Conservation (phyloP, 2,329 filamentous ascomycete genomes). For the Canariomyces notabilis region DNA sequence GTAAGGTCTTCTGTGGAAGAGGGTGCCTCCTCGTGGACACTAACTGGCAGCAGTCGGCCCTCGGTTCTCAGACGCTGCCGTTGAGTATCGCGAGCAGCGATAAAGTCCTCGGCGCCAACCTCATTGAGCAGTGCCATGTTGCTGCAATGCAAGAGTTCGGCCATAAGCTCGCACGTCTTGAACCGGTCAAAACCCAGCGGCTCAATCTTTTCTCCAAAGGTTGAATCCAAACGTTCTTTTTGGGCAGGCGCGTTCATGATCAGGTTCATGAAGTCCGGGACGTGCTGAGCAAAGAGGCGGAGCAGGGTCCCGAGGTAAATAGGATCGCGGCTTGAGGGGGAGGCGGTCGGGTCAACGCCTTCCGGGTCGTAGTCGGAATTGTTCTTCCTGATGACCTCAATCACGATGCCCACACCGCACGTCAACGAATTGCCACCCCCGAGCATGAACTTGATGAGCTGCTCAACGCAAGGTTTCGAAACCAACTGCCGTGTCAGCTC, state of each 20-base stretch:
- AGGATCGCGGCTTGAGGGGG: slow-evolving; percentile 81
- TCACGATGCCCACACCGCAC: slow-evolving; percentile 93
- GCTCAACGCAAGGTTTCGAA: slow-evolving; percentile 75
- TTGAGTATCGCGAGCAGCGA: slow-evolving; percentile 72
- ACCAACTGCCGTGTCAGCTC: slow-evolving; percentile 93
- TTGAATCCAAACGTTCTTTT: slow-evolving; percentile 72
- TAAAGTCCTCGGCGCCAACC: slow-evolving; percentile 79
- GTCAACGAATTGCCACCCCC: slow-evolving; percentile 89
- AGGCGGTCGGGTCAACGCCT: slow-evolving; percentile 69
- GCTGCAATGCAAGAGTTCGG: slow-evolving; percentile 92
- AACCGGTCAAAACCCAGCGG: slow-evolving; percentile 95
- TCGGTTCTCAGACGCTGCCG: slow-evolving; percentile 73
- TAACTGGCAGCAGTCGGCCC: slow-evolving; percentile 59
- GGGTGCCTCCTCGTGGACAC: slow-evolving; percentile 38
- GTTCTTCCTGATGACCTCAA: slow-evolving; percentile 98
- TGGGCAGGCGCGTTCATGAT: slow-evolving; percentile 74
- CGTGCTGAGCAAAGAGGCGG: slow-evolving; percentile 80
- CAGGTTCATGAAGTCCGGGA: slow-evolving; percentile 89
- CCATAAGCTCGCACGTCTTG: slow-evolving; percentile 99
- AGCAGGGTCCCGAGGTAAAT: slow-evolving; percentile 93
- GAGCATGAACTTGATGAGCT: slow-evolving; percentile 87
- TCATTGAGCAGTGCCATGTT: slow-evolving; percentile 98
- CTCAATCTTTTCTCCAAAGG: slow-evolving; percentile 87
- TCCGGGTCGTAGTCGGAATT: slow-evolving; percentile 98
- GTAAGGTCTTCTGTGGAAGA: slow-evolving; percentile 58